Base-by-base conservation (phyloP, 2,329 filamentous ascomycete genomes). In the Claviceps digitariae region DNA sequence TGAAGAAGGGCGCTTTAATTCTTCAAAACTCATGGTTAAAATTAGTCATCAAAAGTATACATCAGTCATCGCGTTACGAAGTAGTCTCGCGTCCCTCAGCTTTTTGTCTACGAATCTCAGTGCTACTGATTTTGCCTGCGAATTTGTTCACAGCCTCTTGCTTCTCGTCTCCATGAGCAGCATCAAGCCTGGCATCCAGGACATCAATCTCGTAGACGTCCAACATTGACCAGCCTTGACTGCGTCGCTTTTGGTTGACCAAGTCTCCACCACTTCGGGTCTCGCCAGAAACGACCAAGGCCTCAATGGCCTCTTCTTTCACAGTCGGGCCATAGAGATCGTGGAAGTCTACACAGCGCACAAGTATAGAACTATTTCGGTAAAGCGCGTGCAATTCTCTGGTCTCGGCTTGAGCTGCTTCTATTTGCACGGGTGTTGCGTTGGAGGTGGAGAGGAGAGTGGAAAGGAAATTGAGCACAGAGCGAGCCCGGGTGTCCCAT, bases 291-390 rank as follows among this genome's bases (percentile, higher is more conserved):
- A 97, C 83, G 3, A 95, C 84, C 53, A 98, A 75, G 1, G 84
- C 87, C 46, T 86, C 82, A 57, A 97, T 85, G 31, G 77, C 73
- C 65, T 87, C 78, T 54, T 91, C 83, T 0, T 87, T 88, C 56
- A 95, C 87, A 0, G 93, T 96, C 3, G 93, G 93, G 0, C 93
- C 93, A 67, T 86, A 97, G 0, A 86, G 79, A 65, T 98, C 90
- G 61, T 85, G 83, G 52, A 98, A 90, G 63, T 90, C 81, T 47
- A 91, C 87, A 63, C 88, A 90, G 60, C 86, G 85, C 50, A 96
- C 77, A 2, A 75, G 70, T 53, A 96, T 71, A 0, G 68, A 67
- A 38, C 77, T 78, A 52, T 76, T 73, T 2, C 81, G 76, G 56
- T 90, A 81, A 6, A 66, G 68, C 1, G 82, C 78, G 13, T 65